A percentile compares a stretch with the other conserved stretches of the same genome.
Conservation (phyloP, 208 protist species). For the Acanthamoeba culbertsoni region DNA sequence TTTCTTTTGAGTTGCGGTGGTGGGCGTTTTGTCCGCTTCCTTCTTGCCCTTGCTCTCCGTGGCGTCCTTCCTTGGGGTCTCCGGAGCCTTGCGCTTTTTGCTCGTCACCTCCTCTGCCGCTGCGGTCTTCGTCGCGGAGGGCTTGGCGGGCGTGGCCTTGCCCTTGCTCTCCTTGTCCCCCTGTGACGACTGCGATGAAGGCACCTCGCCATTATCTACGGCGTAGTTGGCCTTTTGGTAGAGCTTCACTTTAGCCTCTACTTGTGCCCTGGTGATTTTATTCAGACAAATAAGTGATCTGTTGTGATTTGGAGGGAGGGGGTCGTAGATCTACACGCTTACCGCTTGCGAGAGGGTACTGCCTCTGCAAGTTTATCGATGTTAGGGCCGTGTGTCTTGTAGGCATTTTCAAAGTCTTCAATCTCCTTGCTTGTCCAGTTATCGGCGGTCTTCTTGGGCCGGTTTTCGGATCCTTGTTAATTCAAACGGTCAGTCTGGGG, state of each 20-base stretch:
- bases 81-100: not conserved
- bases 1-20: not conserved
- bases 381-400: not conserved
- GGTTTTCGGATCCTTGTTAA: not conserved
- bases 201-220: not conserved
- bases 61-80: not conserved
- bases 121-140: not conserved
- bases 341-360: not conserved
- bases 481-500: not conserved
- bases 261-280: not conserved
- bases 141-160: not conserved
- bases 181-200: not conserved
- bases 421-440: not conserved
- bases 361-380: conserved; percentile 1
- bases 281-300: not conserved
- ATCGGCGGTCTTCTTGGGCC: not conserved
- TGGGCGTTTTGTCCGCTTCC: not conserved
- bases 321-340: not conserved
- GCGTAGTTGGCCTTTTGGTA: not conserved
- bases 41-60: not conserved
- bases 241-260: not conserved
- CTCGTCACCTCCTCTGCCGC: not conserved
- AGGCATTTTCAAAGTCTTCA: conserved; percentile 12
- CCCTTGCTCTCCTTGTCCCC: not conserved
- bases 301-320: not conserved